phyloP scores from a whole-genome alignment of 1,139 yeast genomes.

The Debaryomyces fabryi region DNA sequence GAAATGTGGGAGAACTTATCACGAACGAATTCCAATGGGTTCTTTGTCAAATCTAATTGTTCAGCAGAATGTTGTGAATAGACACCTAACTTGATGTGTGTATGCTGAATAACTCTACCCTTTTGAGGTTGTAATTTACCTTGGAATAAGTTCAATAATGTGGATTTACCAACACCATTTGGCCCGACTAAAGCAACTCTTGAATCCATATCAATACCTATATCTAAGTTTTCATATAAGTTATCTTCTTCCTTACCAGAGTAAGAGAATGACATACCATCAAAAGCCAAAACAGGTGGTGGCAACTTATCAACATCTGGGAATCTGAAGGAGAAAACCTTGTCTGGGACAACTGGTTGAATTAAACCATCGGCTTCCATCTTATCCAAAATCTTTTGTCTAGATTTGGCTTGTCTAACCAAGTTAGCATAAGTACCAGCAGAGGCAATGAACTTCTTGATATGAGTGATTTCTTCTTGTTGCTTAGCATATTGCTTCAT shows the following conservation, averaged over 20 bases:
- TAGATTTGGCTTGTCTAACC: conserved; percentile 98
- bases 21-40: conserved; percentile 95
- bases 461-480: conserved; percentile 98
- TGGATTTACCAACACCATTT: conserved; percentile 99
- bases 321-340: conserved; percentile 90
- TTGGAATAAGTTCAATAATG: conserved; percentile 93
- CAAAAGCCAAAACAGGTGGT: conserved; percentile 97
- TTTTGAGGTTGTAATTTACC: conserved; percentile 86
- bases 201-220: conserved; percentile 99
- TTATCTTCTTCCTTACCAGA: conserved; percentile 86
- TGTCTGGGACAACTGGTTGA: conserved; percentile 90
- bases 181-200: conserved; percentile 98
- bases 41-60: conserved; percentile 92
- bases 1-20: conserved; percentile 87
- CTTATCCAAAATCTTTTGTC: conserved; percentile 98
- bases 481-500: conserved; percentile 96
- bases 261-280: conserved; percentile 90
- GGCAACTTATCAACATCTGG: conserved; percentile 97
- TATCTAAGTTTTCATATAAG: conserved; percentile 85
- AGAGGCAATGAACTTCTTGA: conserved; percentile 97
- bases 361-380: conserved; percentile 99
- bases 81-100: conserved; percentile 97
- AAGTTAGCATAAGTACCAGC: conserved; percentile 99
- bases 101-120: conserved; percentile 96
- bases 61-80: conserved; percentile 99